Evolutionary conservation across 2,329 filamentous ascomycete genomes (phyloP).

Genomic region (Exophiala aquamarina): DNA sequence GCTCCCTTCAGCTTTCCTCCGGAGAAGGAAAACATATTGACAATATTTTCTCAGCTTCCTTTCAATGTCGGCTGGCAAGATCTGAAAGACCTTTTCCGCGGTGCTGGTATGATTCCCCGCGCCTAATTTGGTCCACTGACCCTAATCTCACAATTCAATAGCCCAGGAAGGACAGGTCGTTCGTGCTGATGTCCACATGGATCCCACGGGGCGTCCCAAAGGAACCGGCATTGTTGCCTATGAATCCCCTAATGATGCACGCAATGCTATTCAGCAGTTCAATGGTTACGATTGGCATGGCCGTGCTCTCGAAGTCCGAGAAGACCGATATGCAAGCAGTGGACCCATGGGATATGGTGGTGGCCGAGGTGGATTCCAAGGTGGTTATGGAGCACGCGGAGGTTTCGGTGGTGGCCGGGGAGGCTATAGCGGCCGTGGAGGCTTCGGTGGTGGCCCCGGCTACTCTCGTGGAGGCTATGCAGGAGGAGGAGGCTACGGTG

Average conservation of each 20-base stretch:
- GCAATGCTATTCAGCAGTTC: slow-evolving; percentile 94
- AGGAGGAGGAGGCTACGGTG: slow-evolving; percentile 16
- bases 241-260: slow-evolving; percentile 89
- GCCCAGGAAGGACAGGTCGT: slow-evolving; percentile 71
- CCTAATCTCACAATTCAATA: slow-evolving; percentile 29
- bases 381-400: slow-evolving; percentile 57
- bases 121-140: slow-evolving; percentile 18
- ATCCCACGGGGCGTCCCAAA: slow-evolving; percentile 89
- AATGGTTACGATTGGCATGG: slow-evolving; percentile 99
- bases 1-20: slow-evolving; percentile 34
- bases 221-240: slow-evolving; percentile 97
- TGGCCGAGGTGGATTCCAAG: slow-evolving; percentile 43
- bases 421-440: slow-evolving; percentile 46
- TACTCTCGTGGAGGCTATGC: slow-evolving; percentile 5
- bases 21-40: slow-evolving; percentile 37
- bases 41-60: slow-evolving; percentile 67
- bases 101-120: slow-evolving; percentile 73
- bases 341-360: slow-evolving; percentile 40
- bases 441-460: slow-evolving; percentile 17
- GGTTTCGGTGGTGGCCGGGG: slow-evolving; percentile 42
- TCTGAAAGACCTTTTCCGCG: slow-evolving; percentile 96
- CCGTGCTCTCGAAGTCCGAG: slow-evolving; percentile 86
- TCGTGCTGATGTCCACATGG: slow-evolving; percentile 90
- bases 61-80: slow-evolving; percentile 99
- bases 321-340: slow-evolving; percentile 80